Evolutionary conservation across 2,329 filamentous ascomycete genomes (phyloP).

Genomic region (Nannizziopsis barbatae): DNA sequence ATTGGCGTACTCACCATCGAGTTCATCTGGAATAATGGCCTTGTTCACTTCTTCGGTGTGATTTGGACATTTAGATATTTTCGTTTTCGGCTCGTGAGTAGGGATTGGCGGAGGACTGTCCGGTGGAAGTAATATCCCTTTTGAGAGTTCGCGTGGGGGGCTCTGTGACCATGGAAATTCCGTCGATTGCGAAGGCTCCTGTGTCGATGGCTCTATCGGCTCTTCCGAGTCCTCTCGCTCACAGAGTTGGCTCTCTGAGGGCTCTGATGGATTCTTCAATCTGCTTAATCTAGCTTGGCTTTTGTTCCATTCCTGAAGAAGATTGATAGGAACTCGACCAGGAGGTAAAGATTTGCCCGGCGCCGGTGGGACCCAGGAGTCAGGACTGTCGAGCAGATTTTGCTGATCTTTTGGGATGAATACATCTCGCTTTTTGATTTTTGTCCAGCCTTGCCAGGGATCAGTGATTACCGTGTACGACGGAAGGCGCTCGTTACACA

Average conservation of each 20-base stretch:
- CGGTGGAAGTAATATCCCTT: no score
- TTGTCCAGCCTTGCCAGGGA: slow-evolving; percentile 26
- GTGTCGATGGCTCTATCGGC: neutral
- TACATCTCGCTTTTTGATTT: slow-evolving; percentile 35
- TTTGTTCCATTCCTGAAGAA: slow-evolving; percentile 30
- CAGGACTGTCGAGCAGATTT: slow-evolving; percentile 36
- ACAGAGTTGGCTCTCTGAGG: neutral
- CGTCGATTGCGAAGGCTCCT: neutral
- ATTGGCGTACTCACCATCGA: no score
- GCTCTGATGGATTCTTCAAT: neutral
- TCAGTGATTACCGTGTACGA: neutral
- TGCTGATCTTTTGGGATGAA: slow-evolving; percentile 41
- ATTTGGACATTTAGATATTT: no score
- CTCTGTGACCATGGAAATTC: neutral
- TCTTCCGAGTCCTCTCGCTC: neutral
- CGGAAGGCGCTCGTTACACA: no score
- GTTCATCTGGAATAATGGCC: no score
- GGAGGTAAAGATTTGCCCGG: slow-evolving; percentile 20
- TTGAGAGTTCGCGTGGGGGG: no score
- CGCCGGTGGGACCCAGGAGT: slow-evolving; percentile 33
- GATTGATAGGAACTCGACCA: slow-evolving; percentile 27
- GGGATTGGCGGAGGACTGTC: no score
- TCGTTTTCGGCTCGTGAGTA: no score
- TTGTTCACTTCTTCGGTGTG: no score
- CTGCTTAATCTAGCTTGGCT: slow-evolving; percentile 15